Percentiles rank a stretch among this genome's conserved stretches.
These are phyloP conservation scores for Retiboletus flavoniger DNA, from an alignment of 1,284 basidiomycete genomes.

Conservation along the genomic window DNA sequence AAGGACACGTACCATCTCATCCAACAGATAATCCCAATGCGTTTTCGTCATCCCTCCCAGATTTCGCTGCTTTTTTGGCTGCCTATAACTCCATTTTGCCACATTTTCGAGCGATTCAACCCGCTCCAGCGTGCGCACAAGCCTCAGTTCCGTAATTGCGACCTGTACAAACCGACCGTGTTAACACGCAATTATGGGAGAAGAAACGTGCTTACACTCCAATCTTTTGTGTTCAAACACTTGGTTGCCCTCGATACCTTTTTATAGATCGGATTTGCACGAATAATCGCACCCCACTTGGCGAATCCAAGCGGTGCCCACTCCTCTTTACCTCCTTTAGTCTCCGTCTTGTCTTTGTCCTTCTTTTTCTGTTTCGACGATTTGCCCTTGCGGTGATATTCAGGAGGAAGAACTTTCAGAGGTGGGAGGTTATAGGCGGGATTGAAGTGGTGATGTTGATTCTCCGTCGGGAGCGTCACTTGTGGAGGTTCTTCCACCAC, in stretches of 20 bases:
- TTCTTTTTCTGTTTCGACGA: conserved; percentile 56
- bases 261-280: conserved; percentile 71
- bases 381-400: conserved; percentile 62
- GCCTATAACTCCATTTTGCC: conserved; percentile 89
- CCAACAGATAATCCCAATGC: conserved; percentile 95
- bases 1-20: conserved; percentile 80
- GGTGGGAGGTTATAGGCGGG: conserved; percentile 60
- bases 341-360: conserved; percentile 50
- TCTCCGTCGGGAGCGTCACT: conserved; percentile 22
- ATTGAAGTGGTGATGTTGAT: conserved; percentile 41
- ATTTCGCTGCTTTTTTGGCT: conserved; percentile 91
- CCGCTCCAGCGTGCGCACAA: conserved; percentile 79
- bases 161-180: conserved; percentile 45
- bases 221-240: conserved; percentile 73
- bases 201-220: conserved; percentile 56
- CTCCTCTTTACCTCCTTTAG: conserved; percentile 61
- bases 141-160: conserved; percentile 72
- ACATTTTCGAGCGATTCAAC: conserved; percentile 83
- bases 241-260: conserved; percentile 68
- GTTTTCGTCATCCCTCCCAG: conserved; percentile 78
- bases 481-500: conserved; percentile 24
- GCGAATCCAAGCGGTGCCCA: conserved; percentile 66
- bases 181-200: neutral
- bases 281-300: conserved; percentile 68
- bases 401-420: conserved; percentile 58